A percentile compares a stretch with the other conserved stretches of the same genome.
Evolutionary conservation across 257 asterid species (phyloP).

Genomic region (Ophiorrhiza pumila): DNA sequence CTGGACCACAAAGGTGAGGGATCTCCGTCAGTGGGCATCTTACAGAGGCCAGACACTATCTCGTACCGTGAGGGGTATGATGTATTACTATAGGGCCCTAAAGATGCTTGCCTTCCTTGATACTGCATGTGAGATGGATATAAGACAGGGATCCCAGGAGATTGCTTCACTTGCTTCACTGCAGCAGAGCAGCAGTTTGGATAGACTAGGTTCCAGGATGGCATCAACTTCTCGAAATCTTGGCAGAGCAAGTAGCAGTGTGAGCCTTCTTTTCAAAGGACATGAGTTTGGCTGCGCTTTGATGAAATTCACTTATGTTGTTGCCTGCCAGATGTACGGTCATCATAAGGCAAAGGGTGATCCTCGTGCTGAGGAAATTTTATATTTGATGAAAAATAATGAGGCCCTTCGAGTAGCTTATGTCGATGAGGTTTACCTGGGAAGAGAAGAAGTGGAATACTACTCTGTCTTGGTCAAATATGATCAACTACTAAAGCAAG

Average conservation of each 20-base stretch:
- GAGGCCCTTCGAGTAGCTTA: constrained; percentile 96
- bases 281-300: constrained; percentile 72
- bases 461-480: constrained; percentile 89
- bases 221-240: constrained; percentile 44
- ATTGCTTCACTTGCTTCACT: constrained; percentile 46
- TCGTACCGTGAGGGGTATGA: constrained; percentile 96
- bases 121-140: constrained; percentile 80
- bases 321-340: constrained; percentile 97
- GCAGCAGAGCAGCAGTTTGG: constrained; percentile 32
- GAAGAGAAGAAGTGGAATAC: constrained; percentile 74
- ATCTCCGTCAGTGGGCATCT: constrained; percentile 94
- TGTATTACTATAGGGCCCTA: constrained; percentile 92
- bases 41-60: constrained; percentile 94
- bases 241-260: constrained; percentile 66
- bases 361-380: constrained; percentile 84
- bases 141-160: constrained; percentile 66
- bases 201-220: constrained; percentile 25
- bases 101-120: constrained; percentile 92
- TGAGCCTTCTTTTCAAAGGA: constrained; percentile 69
- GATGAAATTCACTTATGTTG: constrained; percentile 84
- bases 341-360: constrained; percentile 69
- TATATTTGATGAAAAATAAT: constrained; percentile 67
- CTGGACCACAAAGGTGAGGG: constrained; percentile 66
- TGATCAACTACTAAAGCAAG: constrained; percentile 65
- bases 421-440: constrained; percentile 74